Percentiles rank a stretch among this genome's conserved stretches.
Conservation (phyloP, 2,329 filamentous ascomycete species). For the Verticillium zaregamsianum region DNA sequence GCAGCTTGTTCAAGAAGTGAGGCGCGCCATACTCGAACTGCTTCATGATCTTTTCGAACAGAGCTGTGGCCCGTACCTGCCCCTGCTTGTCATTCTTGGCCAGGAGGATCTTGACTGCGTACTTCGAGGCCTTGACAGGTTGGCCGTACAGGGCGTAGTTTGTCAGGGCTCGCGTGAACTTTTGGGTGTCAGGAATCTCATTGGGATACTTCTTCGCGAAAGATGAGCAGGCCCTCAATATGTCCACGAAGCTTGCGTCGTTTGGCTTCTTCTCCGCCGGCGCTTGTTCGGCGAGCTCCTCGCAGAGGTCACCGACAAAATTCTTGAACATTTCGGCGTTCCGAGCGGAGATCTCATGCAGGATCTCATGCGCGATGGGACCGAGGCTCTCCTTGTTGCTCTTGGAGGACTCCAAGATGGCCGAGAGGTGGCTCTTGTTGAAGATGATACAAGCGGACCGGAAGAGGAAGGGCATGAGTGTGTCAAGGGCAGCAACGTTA, state of each 20-base stretch:
- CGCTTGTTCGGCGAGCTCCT: constrained; percentile 75
- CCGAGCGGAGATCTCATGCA: constrained; percentile 86
- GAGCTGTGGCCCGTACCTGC: constrained; percentile 77
- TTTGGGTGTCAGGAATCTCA: constrained; percentile 77
- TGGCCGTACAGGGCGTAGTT: constrained; percentile 79
- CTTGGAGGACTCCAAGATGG: constrained; percentile 83
- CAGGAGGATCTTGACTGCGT: constrained; percentile 87
- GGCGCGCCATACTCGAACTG: constrained; percentile 68
- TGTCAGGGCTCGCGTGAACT: constrained; percentile 75
- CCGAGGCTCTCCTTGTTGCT: constrained; percentile 78
- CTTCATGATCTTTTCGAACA: constrained; percentile 72
- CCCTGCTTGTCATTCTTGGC: constrained; percentile 71
- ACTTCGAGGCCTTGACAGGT: constrained; percentile 82
- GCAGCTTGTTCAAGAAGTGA: constrained; percentile 72
- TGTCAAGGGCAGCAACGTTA: constrained; percentile 66
- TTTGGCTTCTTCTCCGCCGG: constrained; percentile 66
- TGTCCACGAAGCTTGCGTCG: constrained; percentile 75
- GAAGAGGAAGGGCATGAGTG: constrained; percentile 77
- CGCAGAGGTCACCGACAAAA: constrained; percentile 87
- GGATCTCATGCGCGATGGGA: constrained; percentile 76
- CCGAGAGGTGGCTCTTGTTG: constrained; percentile 88
- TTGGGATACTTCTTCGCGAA: constrained; percentile 83
- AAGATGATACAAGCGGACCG: constrained; percentile 81
- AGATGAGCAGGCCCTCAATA: constrained; percentile 87
- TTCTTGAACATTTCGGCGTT: constrained; percentile 90